Evolutionary conservation across 2,329 filamentous ascomycete genomes (phyloP).

Genomic region (Cladosporium sp.): DNA sequence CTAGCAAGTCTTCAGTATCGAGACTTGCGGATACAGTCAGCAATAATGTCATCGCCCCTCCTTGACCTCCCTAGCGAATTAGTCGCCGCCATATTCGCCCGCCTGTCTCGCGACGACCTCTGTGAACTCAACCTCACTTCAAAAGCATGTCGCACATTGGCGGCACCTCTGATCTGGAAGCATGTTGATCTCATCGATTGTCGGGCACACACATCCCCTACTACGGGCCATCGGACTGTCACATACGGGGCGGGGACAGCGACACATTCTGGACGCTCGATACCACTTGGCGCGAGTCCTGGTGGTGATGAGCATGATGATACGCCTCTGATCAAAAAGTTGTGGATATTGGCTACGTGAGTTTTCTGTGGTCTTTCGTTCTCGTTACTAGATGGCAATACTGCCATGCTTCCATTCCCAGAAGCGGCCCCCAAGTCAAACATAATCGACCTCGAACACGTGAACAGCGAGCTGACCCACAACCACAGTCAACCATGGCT

Average conservation of each 20-base stretch:
- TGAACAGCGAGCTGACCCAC: neutral
- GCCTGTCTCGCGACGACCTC: conserved; percentile 38
- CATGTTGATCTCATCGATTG: conserved; percentile 46
- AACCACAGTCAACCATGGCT: conserved; percentile 41
- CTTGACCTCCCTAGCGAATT: conserved; percentile 45
- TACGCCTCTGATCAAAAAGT: conserved; percentile 46
- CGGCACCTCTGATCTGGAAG: conserved; percentile 45
- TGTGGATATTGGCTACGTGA: conserved; percentile 45
- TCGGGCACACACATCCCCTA: conserved; percentile 27
- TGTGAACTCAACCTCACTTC: conserved; percentile 40
- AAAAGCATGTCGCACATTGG: conserved; percentile 40
- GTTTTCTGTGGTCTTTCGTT: conserved; percentile 21
- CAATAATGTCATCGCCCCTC: conserved; percentile 17
- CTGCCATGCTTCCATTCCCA: neutral
- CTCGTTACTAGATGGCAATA: neutral
- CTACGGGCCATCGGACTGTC: neutral
- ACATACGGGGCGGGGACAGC: conserved; percentile 23
- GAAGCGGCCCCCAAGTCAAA: neutral
- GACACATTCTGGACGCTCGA: conserved; percentile 18
- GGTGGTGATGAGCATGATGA: conserved; percentile 43
- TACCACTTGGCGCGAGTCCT: conserved; percentile 13
- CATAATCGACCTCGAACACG: neutral
- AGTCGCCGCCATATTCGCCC: conserved; percentile 42
- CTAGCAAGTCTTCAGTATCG: neutral
- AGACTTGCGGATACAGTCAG: neutral